Evolutionary conservation across 306 rosid species (phyloP).

Genomic region (Medicago ruthenica): DNA sequence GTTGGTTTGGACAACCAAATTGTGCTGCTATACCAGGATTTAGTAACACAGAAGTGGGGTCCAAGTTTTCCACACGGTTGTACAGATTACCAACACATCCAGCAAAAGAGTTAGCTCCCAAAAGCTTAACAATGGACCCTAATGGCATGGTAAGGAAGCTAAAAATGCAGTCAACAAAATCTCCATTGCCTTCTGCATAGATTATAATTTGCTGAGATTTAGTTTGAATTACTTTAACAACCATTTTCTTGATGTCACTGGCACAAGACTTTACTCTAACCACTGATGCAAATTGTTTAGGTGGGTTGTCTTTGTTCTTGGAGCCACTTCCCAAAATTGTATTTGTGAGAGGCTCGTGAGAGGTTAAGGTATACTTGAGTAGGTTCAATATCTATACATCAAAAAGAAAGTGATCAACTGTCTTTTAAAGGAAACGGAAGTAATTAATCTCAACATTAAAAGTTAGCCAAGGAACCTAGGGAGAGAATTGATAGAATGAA

Average conservation of each 20-base stretch:
- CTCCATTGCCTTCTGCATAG: slow-evolving; percentile 31
- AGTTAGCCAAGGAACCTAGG: neutral
- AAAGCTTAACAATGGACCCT: slow-evolving; percentile 30
- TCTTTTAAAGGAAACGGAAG: too few species aligned
- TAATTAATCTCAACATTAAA: too few species aligned
- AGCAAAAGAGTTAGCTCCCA: slow-evolving; percentile 14
- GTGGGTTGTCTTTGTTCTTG: neutral
- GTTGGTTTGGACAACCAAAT: slow-evolving; percentile 27
- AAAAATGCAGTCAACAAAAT: slow-evolving; percentile 42
- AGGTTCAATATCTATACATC: neutral
- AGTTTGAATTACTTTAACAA: slow-evolving; percentile 16
- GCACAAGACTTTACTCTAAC: neutral
- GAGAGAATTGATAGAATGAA: too few species aligned
- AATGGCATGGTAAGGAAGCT: slow-evolving; percentile 37
- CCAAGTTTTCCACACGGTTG: slow-evolving; percentile 23
- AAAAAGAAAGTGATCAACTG: too few species aligned
- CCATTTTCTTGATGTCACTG: slow-evolving; percentile 8
- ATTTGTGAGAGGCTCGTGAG: neutral
- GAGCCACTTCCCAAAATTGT: neutral
- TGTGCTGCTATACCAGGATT: slow-evolving; percentile 37
- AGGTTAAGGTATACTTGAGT: neutral
- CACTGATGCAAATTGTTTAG: neutral
- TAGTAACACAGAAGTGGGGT: slow-evolving; percentile 31
- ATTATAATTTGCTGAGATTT: too few species aligned
- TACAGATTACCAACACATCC: slow-evolving; percentile 43